These are phyloP conservation scores for Abrus precatorius DNA, from an alignment of 306 rosid species.

Conservation along the genomic window DNA sequence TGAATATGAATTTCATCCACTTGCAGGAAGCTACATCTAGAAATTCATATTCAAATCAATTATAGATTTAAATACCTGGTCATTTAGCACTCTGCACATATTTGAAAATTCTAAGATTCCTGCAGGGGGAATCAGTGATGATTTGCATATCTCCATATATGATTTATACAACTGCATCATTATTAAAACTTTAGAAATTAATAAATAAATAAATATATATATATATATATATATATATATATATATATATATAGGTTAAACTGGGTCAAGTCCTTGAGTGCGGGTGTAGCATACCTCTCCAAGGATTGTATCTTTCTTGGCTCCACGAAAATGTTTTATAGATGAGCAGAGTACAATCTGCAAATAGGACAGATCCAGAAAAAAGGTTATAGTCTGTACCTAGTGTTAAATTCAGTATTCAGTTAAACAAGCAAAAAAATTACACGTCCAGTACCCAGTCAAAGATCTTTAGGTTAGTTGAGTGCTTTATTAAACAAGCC, in stretches of 20 bases:
- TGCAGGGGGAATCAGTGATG: conserved; percentile 69
- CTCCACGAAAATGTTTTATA: conserved; percentile 73
- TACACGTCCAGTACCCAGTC: background rate
- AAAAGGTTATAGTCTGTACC: background rate
- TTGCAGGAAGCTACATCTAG: conserved; percentile 12
- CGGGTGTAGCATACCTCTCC: conserved; percentile 69
- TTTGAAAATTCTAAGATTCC: conserved; percentile 80
- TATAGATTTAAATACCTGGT: conserved; percentile 67
- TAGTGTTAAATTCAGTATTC: background rate
- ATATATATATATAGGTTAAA: background rate
- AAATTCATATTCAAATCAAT: conserved; percentile 15
- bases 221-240: too few relatives aligned
- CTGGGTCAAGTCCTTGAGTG: background rate
- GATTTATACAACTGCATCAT: conserved; percentile 80
- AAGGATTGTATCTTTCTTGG: conserved; percentile 77
- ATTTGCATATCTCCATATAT: conserved; percentile 72
- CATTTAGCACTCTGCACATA: conserved; percentile 84
- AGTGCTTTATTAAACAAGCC: background rate
- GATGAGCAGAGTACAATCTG: conserved; percentile 91
- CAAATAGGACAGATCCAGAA: conserved; percentile 33
- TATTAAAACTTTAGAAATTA: conserved; percentile 23
- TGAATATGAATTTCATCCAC: background rate
- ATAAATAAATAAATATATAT: background rate
- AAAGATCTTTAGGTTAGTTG: conserved; percentile 4
- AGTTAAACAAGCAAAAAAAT: background rate